phyloP scores from a whole-genome alignment of 2,329 filamentous ascomycete species.

The Trichoderma aggressivum region DNA sequence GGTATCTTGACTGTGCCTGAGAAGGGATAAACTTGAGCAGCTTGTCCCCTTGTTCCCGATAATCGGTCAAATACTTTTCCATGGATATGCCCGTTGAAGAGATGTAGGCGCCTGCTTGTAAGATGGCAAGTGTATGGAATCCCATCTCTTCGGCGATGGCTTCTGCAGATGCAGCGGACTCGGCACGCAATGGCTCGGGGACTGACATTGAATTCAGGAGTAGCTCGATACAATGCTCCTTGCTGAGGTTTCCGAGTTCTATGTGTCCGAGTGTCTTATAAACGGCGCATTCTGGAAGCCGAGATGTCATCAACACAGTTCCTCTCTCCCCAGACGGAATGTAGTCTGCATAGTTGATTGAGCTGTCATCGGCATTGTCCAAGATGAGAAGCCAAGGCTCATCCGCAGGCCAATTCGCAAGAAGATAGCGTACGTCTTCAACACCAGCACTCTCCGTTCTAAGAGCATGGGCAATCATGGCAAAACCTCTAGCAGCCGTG shows the following conservation, averaged over 20 bases:
- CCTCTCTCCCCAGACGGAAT: too few relatives aligned
- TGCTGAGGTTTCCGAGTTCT: too few relatives aligned
- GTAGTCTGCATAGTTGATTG: too few relatives aligned
- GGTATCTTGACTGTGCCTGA: constrained; percentile 4
- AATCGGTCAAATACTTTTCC: neutral
- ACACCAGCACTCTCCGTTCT: neutral
- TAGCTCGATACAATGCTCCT: neutral
- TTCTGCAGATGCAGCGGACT: neutral
- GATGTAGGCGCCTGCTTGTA: constrained; percentile 8
- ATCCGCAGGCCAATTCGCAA: too few relatives aligned
- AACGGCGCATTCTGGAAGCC: too few relatives aligned
- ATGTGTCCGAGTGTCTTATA: too few relatives aligned
- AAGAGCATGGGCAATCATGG: neutral
- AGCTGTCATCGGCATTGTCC: too few relatives aligned
- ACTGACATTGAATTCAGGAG: neutral
- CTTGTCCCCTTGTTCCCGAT: neutral
- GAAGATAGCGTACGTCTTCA: neutral
- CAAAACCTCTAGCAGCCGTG: neutral
- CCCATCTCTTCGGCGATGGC: neutral
- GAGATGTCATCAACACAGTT: too few relatives aligned
- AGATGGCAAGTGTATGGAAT: constrained; percentile 11
- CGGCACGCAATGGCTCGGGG: neutral
- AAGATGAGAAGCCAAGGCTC: too few relatives aligned
- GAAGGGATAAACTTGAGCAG: neutral
- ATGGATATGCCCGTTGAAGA: neutral